phyloP scores from a whole-genome alignment of 2,329 filamentous ascomycete genomes.

The Fusarium tricinctum region DNA sequence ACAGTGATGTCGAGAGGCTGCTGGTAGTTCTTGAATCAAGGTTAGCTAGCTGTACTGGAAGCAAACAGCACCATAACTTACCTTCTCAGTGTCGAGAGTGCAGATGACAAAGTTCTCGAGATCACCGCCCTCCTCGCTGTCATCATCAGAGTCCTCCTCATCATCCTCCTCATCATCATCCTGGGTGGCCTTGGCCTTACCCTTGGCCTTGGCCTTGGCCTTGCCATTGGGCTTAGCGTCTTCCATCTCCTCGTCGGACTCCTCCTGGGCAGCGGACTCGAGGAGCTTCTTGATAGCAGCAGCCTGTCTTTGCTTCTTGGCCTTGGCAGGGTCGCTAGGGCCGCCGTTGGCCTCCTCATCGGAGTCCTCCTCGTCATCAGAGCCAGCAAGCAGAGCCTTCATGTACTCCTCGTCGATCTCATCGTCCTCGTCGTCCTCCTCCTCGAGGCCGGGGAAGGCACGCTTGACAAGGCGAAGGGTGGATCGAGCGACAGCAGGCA shows the following conservation, averaged over 20 bases:
- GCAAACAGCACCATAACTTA: slow-evolving; percentile 61
- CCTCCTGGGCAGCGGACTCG: slow-evolving; percentile 73
- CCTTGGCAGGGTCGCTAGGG: slow-evolving; percentile 91
- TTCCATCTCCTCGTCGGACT: slow-evolving; percentile 80
- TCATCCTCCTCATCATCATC: slow-evolving; percentile 71
- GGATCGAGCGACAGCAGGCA: slow-evolving; percentile 76
- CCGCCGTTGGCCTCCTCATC: slow-evolving; percentile 81
- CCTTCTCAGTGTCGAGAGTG: slow-evolving; percentile 93
- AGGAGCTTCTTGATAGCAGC: slow-evolving; percentile 84
- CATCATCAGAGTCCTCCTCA: slow-evolving; percentile 73
- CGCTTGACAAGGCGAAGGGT: slow-evolving; percentile 93
- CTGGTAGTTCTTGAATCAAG: slow-evolving; percentile 81
- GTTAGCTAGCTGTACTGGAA: slow-evolving; percentile 46
- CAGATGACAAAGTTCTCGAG: slow-evolving; percentile 94
- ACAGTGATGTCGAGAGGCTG: slow-evolving; percentile 95
- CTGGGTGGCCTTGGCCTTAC: slow-evolving; percentile 75
- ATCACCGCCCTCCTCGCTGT: slow-evolving; percentile 74
- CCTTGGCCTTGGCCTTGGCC: slow-evolving; percentile 78
- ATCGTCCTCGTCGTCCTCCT: slow-evolving; percentile 71
- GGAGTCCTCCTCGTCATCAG: slow-evolving; percentile 67
- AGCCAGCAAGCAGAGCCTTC: slow-evolving; percentile 64
- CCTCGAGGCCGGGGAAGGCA: slow-evolving; percentile 69
- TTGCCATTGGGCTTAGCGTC: slow-evolving; percentile 73
- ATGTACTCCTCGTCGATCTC: slow-evolving; percentile 78
- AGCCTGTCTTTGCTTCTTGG: slow-evolving; percentile 85